phyloP scores from a whole-genome alignment of 2,329 filamentous ascomycete species.

The Pseudogymnoascus sp. region DNA sequence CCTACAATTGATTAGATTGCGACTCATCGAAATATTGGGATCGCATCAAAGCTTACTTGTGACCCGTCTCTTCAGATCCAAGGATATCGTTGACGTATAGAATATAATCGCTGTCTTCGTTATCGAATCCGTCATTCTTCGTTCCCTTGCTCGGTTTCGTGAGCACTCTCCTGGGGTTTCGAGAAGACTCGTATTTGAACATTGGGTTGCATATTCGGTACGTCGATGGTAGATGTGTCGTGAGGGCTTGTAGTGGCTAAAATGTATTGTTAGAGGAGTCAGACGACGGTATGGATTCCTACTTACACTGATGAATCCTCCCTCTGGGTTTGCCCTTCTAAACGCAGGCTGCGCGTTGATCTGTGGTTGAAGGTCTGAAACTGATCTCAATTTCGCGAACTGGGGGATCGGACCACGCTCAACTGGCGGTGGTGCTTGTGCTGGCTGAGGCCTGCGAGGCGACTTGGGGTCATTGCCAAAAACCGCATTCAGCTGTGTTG shows the following conservation, averaged over 20 bases:
- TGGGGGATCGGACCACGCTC: constrained; percentile 71
- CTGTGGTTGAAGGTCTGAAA: constrained; percentile 70
- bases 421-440: constrained; percentile 35
- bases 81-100: constrained; percentile 98
- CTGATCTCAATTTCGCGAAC: constrained; percentile 69
- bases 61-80: constrained; percentile 92
- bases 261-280: constrained; percentile 22
- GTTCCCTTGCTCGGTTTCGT: constrained; percentile 97
- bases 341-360: constrained; percentile 85
- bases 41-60: constrained; percentile 62
- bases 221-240: constrained; percentile 83
- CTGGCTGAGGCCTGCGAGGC: constrained; percentile 46
- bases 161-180: constrained; percentile 88
- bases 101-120: constrained; percentile 98
- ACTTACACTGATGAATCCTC: constrained; percentile 92
- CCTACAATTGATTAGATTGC: constrained; percentile 38
- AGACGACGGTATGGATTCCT: constrained; percentile 7
- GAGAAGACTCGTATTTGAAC: constrained; percentile 98
- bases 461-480: constrained; percentile 51
- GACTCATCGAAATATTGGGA: constrained; percentile 10
- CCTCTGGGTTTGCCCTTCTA: constrained; percentile 88
- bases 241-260: constrained; percentile 90
- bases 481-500: constrained; percentile 62
- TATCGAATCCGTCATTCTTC: constrained; percentile 98
- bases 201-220: constrained; percentile 97